These are phyloP conservation scores for Hypoxylon sp. DNA, from an alignment of 2,329 filamentous ascomycete genomes.

Conservation along the genomic window DNA sequence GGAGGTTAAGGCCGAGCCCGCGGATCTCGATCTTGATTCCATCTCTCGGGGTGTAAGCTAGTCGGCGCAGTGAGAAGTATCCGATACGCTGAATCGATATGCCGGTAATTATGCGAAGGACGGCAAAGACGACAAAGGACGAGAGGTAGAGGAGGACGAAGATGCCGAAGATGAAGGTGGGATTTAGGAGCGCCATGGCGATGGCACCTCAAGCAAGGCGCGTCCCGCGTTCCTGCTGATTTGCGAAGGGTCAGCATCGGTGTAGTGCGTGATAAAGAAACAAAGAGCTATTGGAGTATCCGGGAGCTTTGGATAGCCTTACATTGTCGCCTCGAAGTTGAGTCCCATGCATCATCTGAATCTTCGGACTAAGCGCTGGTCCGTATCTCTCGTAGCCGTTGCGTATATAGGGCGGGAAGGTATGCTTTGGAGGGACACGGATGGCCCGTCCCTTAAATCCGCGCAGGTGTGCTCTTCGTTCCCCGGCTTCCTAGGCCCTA, in stretches of 20 bases:
- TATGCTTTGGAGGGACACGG: constrained; percentile 2
- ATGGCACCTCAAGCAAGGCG: constrained; percentile 40
- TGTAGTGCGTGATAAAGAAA: background rate
- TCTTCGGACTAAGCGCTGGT: constrained; percentile 29
- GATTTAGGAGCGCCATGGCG: constrained; percentile 71
- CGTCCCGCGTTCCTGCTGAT: constrained; percentile 41
- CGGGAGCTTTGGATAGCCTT: constrained; percentile 20
- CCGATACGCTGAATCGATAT: constrained; percentile 95
- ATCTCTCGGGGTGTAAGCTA: constrained; percentile 89
- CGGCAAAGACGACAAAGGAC: constrained; percentile 91
- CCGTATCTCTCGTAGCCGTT: constrained; percentile 44
- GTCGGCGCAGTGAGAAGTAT: constrained; percentile 87
- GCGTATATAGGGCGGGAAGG: constrained; percentile 8
- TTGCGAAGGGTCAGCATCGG: constrained; percentile 23
- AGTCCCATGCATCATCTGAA: constrained; percentile 39
- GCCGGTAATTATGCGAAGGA: constrained; percentile 90
- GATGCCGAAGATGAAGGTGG: constrained; percentile 86
- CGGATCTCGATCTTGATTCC: constrained; percentile 90
- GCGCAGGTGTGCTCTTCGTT: constrained; percentile 4
- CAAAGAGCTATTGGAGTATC: background rate
- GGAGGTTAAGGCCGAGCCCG: constrained; percentile 84
- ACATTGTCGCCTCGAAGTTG: constrained; percentile 36
- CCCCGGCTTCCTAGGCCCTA: background rate
- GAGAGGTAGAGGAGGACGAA: constrained; percentile 86
- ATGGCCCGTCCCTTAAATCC: constrained; percentile 17